Evolutionary conservation across 2,329 filamentous ascomycete genomes (phyloP).

Genomic region (Cladophialophora chaetospira): DNA sequence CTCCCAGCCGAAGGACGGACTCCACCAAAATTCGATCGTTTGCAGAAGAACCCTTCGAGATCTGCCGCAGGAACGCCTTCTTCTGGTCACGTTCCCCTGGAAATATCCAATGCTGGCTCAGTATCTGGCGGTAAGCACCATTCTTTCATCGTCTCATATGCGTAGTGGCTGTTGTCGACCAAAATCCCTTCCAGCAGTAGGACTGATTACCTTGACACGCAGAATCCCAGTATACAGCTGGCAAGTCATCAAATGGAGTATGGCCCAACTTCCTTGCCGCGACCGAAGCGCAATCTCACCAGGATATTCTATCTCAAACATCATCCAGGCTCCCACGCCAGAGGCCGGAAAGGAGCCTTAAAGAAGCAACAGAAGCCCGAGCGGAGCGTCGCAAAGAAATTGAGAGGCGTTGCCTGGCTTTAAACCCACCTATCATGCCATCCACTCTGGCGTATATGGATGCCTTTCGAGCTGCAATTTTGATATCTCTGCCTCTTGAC

Average conservation of each 20-base stretch:
- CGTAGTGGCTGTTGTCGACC: neutral
- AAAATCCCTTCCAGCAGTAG: neutral
- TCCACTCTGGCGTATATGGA: slow-evolving; percentile 68
- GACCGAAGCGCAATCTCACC: neutral
- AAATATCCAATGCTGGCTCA: neutral
- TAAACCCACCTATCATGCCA: slow-evolving; percentile 66
- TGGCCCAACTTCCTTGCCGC: neutral
- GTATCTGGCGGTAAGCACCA: slow-evolving; percentile 1
- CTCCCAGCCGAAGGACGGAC: neutral
- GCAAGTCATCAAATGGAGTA: neutral
- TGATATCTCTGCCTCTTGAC: slow-evolving; percentile 68
- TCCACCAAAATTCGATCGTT: neutral
- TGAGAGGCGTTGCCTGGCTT: slow-evolving; percentile 65
- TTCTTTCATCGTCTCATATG: neutral
- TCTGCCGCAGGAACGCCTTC: slow-evolving; percentile 28
- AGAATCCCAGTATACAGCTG: neutral
- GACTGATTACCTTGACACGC: neutral
- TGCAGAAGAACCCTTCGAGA: neutral
- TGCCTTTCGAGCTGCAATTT: slow-evolving; percentile 72
- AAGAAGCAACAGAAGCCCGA: slow-evolving; percentile 23
- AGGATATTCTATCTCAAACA: neutral
- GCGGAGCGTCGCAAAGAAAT: slow-evolving; percentile 68
- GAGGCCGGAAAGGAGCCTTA: slow-evolving; percentile 16
- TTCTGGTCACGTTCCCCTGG: slow-evolving; percentile 1
- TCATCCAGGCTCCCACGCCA: slow-evolving; percentile 3